Conservation (phyloP, 208 protist genomes). For the Plasmodiophora brassicae region DNA sequence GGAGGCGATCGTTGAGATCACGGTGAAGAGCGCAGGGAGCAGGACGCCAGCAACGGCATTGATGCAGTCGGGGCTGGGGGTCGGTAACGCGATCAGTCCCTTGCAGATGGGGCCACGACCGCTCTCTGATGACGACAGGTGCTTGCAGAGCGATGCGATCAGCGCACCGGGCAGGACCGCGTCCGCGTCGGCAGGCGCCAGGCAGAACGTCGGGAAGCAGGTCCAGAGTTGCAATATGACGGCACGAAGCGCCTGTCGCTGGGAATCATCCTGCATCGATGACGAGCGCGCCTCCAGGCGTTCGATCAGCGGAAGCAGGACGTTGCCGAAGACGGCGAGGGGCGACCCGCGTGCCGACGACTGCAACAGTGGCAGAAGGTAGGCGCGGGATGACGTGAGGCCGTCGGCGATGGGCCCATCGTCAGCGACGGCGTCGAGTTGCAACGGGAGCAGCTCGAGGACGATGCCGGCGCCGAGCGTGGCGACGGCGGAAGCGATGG, state of each 20-base stretch:
- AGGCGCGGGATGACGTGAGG: not conserved
- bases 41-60: too few species aligned
- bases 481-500: not conserved
- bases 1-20: not conserved
- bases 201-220: not conserved
- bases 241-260: not conserved
- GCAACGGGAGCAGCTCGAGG: not conserved
- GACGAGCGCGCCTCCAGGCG: too few species aligned
- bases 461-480: not conserved
- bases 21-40: not conserved
- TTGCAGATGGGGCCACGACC: not conserved
- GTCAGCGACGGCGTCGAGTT: not conserved
- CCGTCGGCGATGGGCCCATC: not conserved
- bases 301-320: too few species aligned
- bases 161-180: not conserved
- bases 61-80: not conserved
- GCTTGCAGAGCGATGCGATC: not conserved
- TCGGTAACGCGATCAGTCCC: not conserved
- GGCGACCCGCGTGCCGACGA: not conserved
- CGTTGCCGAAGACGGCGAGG: too few species aligned
- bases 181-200: not conserved
- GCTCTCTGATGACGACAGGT: not conserved
- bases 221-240: not conserved
- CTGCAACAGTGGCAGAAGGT: not conserved
- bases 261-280: too few species aligned